Evolutionary conservation across 1,139 yeast species (phyloP).

Genomic region (Yamadazyma siamensis): DNA sequence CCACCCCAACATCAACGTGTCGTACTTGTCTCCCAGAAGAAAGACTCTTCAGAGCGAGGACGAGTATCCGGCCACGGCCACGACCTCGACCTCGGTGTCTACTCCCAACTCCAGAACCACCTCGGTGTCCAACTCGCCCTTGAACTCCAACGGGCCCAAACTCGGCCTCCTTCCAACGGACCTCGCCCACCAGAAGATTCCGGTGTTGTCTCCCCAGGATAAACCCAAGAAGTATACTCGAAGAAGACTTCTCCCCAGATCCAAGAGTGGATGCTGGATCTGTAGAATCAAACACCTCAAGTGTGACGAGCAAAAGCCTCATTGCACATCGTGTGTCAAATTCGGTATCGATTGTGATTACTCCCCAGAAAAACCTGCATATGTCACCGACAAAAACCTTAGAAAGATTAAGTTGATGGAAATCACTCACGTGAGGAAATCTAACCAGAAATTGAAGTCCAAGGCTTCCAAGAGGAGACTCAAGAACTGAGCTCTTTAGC

Average conservation of each 20-base stretch:
- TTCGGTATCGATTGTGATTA: slow-evolving; percentile 47
- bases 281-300: slow-evolving; percentile 50
- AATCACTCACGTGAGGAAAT: slow-evolving; percentile 31
- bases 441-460: slow-evolving; percentile 18
- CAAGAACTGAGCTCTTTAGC: slow-evolving; percentile 2
- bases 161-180: slow-evolving; percentile 1
- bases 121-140: not conserved
- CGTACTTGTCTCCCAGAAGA: slow-evolving; percentile 7
- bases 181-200: not conserved
- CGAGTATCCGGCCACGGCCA: slow-evolving; percentile 7
- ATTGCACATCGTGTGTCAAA: slow-evolving; percentile 36
- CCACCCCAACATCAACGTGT: slow-evolving; percentile 2
- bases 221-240: slow-evolving; percentile 33
- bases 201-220: too few species aligned
- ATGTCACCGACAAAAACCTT: slow-evolving; percentile 37
- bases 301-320: slow-evolving; percentile 42
- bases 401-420: slow-evolving; percentile 33
- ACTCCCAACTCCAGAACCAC: slow-evolving; percentile 6
- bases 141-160: not conserved
- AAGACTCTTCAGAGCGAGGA: slow-evolving; percentile 3
- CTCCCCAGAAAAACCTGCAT: slow-evolving; percentile 38
- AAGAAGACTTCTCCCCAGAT: slow-evolving; percentile 40
- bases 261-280: slow-evolving; percentile 49
- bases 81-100: slow-evolving; percentile 6
- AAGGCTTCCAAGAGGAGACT: slow-evolving; percentile 8